phyloP scores from a whole-genome alignment of 805 yeast species.

The Cyberlindnera amylophila region DNA sequence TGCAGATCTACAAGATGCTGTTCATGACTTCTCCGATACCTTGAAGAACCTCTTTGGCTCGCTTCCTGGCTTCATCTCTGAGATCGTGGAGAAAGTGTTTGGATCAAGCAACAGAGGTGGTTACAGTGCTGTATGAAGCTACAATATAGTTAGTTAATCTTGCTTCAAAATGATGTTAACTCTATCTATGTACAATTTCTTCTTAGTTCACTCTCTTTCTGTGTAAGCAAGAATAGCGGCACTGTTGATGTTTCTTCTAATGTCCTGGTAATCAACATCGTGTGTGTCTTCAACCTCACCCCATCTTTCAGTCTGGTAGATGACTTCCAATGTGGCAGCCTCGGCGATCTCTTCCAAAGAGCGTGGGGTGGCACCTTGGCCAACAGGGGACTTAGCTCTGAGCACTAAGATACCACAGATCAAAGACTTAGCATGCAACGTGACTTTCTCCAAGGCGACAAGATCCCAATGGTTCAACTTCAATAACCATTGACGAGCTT shows the following conservation, averaged over 20 bases:
- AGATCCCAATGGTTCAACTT: slow-evolving; percentile 68
- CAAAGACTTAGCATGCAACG: slow-evolving; percentile 80
- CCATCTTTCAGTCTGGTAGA: slow-evolving; percentile 86
- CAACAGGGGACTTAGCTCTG: slow-evolving; percentile 49
- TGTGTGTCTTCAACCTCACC: slow-evolving; percentile 99
- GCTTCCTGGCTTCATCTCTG: slow-evolving; percentile 62
- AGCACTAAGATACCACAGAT: slow-evolving; percentile 73
- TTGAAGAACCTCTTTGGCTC: slow-evolving; percentile 53
- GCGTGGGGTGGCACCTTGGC: slow-evolving; percentile 33
- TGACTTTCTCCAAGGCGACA: slow-evolving; percentile 88
- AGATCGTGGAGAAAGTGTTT: slow-evolving; percentile 61
- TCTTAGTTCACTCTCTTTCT: slow-evolving; percentile 14
- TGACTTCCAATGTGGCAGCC: slow-evolving; percentile 76
- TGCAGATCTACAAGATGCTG: slow-evolving; percentile 68
- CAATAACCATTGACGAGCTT: slow-evolving; percentile 63
- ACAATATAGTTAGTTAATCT: not conserved
- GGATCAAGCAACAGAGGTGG: slow-evolving; percentile 77
- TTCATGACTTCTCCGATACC: slow-evolving; percentile 70
- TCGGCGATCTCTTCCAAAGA: slow-evolving; percentile 68
- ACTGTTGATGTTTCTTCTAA: slow-evolving; percentile 75
- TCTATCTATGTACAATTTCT: not conserved
- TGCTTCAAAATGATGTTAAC: too few species aligned
- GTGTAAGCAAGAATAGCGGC: slow-evolving; percentile 58
- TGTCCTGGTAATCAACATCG: slow-evolving; percentile 91
- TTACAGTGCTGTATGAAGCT: slow-evolving; percentile 76